Evolutionary conservation across 257 asterid genomes (phyloP).

Genomic region (Solanum okadae): DNA sequence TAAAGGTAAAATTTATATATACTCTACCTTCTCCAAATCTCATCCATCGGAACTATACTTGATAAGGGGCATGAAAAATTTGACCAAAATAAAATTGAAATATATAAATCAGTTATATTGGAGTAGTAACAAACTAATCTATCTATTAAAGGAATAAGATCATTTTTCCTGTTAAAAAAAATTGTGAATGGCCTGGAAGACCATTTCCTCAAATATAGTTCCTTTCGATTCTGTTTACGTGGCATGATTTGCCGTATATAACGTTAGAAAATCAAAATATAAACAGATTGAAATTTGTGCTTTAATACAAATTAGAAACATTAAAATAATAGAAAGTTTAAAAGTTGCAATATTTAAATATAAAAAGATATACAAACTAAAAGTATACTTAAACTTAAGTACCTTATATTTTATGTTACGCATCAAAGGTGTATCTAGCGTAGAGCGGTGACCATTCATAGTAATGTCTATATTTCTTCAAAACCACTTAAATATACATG

Average conservation of each 20-base stretch:
- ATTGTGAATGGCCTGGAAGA: background rate
- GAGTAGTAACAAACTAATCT: background rate
- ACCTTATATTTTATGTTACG: background rate
- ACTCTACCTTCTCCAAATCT: accelerated
- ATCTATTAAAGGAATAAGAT: background rate
- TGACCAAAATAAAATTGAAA: too few relatives aligned
- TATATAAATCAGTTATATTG: background rate
- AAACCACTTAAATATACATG: too few relatives aligned
- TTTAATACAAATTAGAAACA: background rate
- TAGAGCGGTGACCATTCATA: background rate
- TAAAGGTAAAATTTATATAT: too few relatives aligned
- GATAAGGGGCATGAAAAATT: background rate
- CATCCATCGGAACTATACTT: background rate
- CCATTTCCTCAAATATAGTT: background rate
- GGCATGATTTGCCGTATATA: too few relatives aligned
- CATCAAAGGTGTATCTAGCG: background rate
- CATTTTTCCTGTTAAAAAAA: background rate
- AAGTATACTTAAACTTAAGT: background rate
- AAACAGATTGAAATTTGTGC: background rate
- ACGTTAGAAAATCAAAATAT: too few relatives aligned
- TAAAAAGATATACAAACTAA: background rate
- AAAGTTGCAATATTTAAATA: background rate
- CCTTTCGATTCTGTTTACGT: too few relatives aligned
- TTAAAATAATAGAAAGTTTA: background rate
- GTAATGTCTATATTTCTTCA: background rate